Conservation (phyloP, 164 flowering plant species). For the Platanus orientalis region DNA sequence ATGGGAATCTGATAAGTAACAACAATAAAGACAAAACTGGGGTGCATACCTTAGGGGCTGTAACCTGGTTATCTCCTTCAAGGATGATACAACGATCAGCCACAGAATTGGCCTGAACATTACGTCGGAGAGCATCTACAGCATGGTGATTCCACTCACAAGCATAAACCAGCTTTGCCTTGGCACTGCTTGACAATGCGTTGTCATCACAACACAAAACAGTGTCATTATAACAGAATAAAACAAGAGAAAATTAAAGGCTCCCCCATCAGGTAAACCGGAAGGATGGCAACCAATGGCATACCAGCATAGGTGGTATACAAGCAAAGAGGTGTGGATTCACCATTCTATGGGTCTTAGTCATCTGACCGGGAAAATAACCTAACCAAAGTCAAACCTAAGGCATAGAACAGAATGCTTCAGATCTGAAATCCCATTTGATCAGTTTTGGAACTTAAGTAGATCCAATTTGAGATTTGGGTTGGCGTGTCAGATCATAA, state of each 20-base stretch:
- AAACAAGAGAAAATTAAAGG: neutral
- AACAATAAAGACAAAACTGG: constrained; percentile 1
- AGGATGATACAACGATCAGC: constrained; percentile 72
- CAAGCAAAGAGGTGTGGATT: neutral
- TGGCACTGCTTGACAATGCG: constrained; percentile 49
- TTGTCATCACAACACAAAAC: neutral
- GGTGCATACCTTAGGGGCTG: constrained; percentile 68
- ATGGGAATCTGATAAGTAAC: no score
- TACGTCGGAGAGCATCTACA: constrained; percentile 68
- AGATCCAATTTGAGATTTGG: no score
- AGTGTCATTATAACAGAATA: no score
- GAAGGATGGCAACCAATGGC: neutral
- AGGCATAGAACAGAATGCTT: no score
- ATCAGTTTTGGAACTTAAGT: no score
- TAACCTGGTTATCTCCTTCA: constrained; percentile 83
- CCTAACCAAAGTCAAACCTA: neutral
- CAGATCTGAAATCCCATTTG: no score
- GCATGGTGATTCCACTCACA: constrained; percentile 99
- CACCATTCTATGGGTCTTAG: neutral
- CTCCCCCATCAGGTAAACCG: neutral
- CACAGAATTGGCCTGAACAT: constrained; percentile 66
- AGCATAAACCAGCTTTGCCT: constrained; percentile 87
- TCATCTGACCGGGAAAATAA: neutral
- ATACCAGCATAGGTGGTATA: neutral
- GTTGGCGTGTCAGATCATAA: no score